Conservation (phyloP, 164 flowering plant genomes). For the Vitis riparia region DNA sequence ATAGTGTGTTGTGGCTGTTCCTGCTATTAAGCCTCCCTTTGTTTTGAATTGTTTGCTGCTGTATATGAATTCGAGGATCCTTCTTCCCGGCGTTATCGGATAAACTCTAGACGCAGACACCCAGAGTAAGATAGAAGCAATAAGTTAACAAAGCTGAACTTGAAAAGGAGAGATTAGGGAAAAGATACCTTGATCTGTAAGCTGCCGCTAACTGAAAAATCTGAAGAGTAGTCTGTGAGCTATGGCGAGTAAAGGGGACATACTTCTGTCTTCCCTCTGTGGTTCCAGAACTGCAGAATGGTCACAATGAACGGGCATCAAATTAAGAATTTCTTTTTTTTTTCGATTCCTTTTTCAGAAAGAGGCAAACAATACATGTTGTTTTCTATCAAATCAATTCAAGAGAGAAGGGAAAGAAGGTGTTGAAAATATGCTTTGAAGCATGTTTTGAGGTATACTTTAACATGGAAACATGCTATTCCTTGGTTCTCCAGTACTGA, state of each 20-base stretch:
- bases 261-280: constrained; percentile 85
- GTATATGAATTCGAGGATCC: constrained; percentile 78
- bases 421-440: no score
- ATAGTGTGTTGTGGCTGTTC: constrained; percentile 89
- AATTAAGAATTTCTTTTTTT: no score
- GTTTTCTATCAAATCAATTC: background rate
- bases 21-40: constrained; percentile 63
- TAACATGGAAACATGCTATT: no score
- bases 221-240: constrained; percentile 76
- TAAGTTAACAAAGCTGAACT: background rate
- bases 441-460: no score
- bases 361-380: no score
- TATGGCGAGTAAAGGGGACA: constrained; percentile 78
- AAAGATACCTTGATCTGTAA: constrained; percentile 71
- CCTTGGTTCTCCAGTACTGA: no score
- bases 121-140: background rate
- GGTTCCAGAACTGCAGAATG: constrained; percentile 74
- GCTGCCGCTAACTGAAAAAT: constrained; percentile 75
- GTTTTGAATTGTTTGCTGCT: constrained; percentile 73
- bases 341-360: no score
- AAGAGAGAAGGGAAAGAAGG: background rate
- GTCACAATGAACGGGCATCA: no score
- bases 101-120: constrained; percentile 41
- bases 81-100: constrained; percentile 68
- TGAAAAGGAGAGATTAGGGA: background rate